Evolutionary conservation across 108 stramenopile genomes (phyloP), one percentile per base, ranked within the genome.

Genomic region (Nitzschia sp.): DNA sequence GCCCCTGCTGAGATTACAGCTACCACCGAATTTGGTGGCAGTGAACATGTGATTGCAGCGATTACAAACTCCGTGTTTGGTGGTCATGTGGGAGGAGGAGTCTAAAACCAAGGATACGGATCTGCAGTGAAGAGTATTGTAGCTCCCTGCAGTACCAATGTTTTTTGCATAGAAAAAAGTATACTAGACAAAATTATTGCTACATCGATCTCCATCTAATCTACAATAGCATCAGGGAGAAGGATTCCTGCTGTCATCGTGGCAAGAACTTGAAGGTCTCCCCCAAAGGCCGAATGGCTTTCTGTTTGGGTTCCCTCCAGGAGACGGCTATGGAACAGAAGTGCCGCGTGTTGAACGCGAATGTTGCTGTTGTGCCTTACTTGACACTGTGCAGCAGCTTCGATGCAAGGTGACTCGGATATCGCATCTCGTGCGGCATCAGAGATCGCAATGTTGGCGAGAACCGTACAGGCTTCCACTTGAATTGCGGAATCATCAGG

Each of bases 321-420:
- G 21, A 67, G 55, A 17, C 41, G 37, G 12, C 55, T 67, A 20
- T 67, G 66, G 56, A 67, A 67, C 54, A 42, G 42, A 0, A 67
- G 39, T 7, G 66, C 55, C 15, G 24, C 14, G 21, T 67, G 66
- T 51, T 56, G 53, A 3, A 56, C 40, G 10, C 55, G 41, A 29
- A 48, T n/a, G 26, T 67, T 56, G 7, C 22, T 15, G 15, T 24
- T 37, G 42, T 56, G 53, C 3, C 41, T 67, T 26, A 56, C 29
- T 25, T 67, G 66, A 41, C 54, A 55, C 24, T 67, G 22, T 8
- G 41, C 19, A 10, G 56, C 66, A 11, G 66, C 29, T n/a, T 67
- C 66, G 21, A 67, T 42, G 19, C 53, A 55, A 39, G 38, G 54
- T 1, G 41, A 43, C 21, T 42, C 21, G 2, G 19, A 53, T 17